Evolutionary conservation across 352 stramenopile genomes (phyloP).

Genomic region (Globisporangium perplexum): DNA sequence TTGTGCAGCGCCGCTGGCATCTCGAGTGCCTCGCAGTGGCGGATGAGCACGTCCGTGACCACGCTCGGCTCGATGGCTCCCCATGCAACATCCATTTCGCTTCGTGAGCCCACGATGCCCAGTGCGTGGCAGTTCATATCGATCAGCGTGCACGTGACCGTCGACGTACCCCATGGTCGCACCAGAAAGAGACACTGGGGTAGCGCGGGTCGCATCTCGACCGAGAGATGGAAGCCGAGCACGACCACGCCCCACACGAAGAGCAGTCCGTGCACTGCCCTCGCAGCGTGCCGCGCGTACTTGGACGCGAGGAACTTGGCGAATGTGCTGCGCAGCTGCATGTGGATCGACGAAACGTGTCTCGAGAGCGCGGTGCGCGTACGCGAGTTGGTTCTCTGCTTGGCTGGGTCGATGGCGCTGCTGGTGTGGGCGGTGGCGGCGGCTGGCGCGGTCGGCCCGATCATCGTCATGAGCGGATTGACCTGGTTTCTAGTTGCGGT

Average conservation of each 20-base stretch:
- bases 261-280: constrained; percentile 1
- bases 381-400: no score
- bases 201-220: not conserved
- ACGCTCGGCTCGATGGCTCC: constrained; percentile 16
- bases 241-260: constrained; percentile 18
- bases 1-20: constrained; percentile 17
- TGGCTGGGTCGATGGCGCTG: no score
- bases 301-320: no score
- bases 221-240: constrained; percentile 15
- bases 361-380: no score
- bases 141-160: constrained; percentile 20
- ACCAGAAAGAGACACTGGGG: constrained; percentile 19
- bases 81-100: constrained; percentile 16
- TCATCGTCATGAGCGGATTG: no score
- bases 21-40: constrained; percentile 31
- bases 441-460: no score
- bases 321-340: not conserved
- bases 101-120: constrained; percentile 1
- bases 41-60: constrained; percentile 23
- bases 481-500: no score
- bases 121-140: constrained; percentile 17
- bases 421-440: no score
- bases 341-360: no score
- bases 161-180: constrained; percentile 19
- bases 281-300: no score